Evolutionary conservation across 2,329 filamentous ascomycete genomes (phyloP).

Genomic region (Fusarium stilboides): DNA sequence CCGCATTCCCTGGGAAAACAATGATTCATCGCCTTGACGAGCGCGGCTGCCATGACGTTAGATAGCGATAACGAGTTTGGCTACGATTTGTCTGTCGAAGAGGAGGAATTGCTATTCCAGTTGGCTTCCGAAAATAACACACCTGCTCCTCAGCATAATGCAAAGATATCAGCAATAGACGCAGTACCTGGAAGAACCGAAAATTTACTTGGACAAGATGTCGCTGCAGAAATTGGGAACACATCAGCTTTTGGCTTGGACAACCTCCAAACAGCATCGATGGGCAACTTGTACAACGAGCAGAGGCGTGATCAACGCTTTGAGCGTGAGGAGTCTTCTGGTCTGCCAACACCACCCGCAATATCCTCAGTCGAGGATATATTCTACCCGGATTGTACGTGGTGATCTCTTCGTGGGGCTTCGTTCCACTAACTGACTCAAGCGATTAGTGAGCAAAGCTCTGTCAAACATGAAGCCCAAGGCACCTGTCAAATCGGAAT

Average conservation of each 20-base stretch:
- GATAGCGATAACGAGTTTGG: slow-evolving; percentile 62
- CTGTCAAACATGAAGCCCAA: slow-evolving; percentile 50
- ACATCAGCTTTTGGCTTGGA: slow-evolving; percentile 10
- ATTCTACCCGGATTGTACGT: slow-evolving; percentile 70
- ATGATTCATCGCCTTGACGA: slow-evolving; percentile 44
- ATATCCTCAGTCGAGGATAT: slow-evolving; percentile 50
- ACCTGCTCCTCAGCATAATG: slow-evolving; percentile 22
- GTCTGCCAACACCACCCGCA: slow-evolving; percentile 26
- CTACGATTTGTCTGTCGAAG: slow-evolving; percentile 64
- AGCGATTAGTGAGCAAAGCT: slow-evolving; percentile 74
- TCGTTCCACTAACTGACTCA: slow-evolving; percentile 71
- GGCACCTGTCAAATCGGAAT: slow-evolving; percentile 30
- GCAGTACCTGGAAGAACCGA: slow-evolving; percentile 43
- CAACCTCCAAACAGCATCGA: slow-evolving; percentile 6
- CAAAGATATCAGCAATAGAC: slow-evolving; percentile 40
- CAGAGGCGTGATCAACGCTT: slow-evolving; percentile 9
- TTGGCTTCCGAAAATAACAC: slow-evolving; percentile 49
- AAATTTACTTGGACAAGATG: slow-evolving; percentile 20
- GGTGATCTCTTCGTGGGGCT: slow-evolving; percentile 9
- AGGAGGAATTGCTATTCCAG: slow-evolving; percentile 60
- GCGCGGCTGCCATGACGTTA: slow-evolving; percentile 34
- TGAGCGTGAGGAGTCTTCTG: slow-evolving; percentile 1
- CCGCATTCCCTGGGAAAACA: slow-evolving; percentile 22
- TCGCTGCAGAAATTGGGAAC: slow-evolving; percentile 9
- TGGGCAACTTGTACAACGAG: slow-evolving; percentile 15